Base-by-base conservation (phyloP, 306 rosid species). In the Lupinus albus region DNA sequence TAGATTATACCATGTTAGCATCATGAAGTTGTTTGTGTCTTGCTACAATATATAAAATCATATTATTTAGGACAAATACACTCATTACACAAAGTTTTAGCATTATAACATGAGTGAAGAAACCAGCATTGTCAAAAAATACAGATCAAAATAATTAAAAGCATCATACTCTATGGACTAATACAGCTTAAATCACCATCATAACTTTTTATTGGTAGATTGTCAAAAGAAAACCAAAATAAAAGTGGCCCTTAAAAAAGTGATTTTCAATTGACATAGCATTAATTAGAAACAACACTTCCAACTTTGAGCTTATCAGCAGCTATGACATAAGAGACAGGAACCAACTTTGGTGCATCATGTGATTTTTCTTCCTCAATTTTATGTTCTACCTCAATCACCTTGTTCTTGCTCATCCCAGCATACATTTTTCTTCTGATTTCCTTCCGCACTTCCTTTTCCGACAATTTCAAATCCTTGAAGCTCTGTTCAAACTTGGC, bases 401-500 rank as follows among this genome's bases (percentile, higher is more conserved):
- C 76, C 72, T 80, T 76, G 12, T 69, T 78, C 73, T 84, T 80
- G 70, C 67, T 71, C 2, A 78, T 76, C 69, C 75, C 82, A 15
- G 77, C 79, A 15, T 48, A 76, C 81, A 84, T 59, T 63, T 75
- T 76, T 79, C 81, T 83, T 39, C 45, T 39, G 45, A 39, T 8
- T 39, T 39, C 45, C 77, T 83, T 81, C 4, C 79, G 85, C 1
- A 84, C 85, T 28, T 71, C 84, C 80, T 84, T 84, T 77, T 92
- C 89, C 0, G 85, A 58, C 41, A 89, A 75, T 78, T 72, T 86
- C 67, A 86, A 58, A n/a, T 86, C 86, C 82, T 82, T 68, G 45
- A 89, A 93, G 59, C 81, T 83, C 60, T 82, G 82, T 67, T 86
- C 89, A 3, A 93, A 76, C 80, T 82, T 82, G 12, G 79, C 72